Percentiles rank a stretch among this genome's conserved stretches.
phyloP scores from a whole-genome alignment of 2,329 filamentous ascomycete genomes.

The Colletotrichum horii region DNA sequence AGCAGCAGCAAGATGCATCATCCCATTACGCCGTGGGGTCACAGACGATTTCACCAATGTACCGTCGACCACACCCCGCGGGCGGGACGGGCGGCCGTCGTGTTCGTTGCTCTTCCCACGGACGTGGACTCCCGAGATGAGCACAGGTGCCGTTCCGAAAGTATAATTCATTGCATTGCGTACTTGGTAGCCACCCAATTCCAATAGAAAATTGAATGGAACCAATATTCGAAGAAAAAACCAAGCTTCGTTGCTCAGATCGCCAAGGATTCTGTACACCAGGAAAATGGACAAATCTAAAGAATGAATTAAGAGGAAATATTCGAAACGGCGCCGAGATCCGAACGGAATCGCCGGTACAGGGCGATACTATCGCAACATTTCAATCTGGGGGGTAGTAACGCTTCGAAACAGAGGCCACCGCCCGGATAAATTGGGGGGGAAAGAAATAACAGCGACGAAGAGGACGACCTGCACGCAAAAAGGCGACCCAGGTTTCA shows the following conservation, averaged over 20 bases:
- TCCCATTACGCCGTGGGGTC: background rate
- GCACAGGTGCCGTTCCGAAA: background rate
- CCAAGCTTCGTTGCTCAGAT: background rate
- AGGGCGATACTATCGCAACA: background rate
- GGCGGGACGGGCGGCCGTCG: background rate
- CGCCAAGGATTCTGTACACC: background rate
- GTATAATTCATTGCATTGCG: background rate
- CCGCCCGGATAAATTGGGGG: background rate
- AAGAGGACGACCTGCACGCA: background rate
- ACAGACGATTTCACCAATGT: background rate
- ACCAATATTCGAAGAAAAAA: background rate
- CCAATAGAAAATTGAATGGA: background rate
- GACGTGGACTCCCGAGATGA: background rate
- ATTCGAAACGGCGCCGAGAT: background rate
- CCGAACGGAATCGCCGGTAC: background rate
- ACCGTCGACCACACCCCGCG: background rate
- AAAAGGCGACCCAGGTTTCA: background rate
- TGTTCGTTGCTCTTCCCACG: background rate
- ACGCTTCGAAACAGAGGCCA: constrained; percentile 1
- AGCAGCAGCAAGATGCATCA: background rate
- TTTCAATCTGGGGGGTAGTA: background rate
- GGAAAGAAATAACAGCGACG: background rate
- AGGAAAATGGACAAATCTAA: background rate
- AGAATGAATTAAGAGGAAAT: background rate
- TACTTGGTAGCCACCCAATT: background rate